Evolutionary conservation across 371 early-diverging fungal species (phyloP).

Genomic region (Coemansia sp.): DNA sequence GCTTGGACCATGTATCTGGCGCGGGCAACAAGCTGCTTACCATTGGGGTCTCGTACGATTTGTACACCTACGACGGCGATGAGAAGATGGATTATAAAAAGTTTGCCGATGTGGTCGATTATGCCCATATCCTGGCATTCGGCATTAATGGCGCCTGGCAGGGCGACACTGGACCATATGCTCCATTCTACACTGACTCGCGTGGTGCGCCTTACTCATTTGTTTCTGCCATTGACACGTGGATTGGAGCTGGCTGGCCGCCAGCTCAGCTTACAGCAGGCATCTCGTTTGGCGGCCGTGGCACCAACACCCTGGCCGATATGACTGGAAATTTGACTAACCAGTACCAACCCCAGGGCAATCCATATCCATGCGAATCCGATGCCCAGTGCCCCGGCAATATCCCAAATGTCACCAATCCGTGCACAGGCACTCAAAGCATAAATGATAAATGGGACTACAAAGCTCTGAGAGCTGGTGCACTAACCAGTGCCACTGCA

Average conservation of each 20-base stretch:
- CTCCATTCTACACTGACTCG: slow-evolving; percentile 55
- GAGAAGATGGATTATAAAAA: slow-evolving; percentile 56
- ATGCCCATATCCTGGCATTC: slow-evolving; percentile 64
- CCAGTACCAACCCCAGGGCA: not conserved
- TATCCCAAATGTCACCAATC: slow-evolving; percentile 4
- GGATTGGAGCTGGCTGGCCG: slow-evolving; percentile 10
- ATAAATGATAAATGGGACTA: not conserved
- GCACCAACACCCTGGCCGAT: not conserved
- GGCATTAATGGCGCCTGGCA: slow-evolving; percentile 66
- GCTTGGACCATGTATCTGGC: not conserved
- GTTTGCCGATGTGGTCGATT: slow-evolving; percentile 65
- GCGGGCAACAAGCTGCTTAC: slow-evolving; percentile 61
- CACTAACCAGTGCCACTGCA: not conserved
- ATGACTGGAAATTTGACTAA: not conserved
- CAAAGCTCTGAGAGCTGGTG: not conserved
- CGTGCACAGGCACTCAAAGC: slow-evolving; percentile 3
- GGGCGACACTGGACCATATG: slow-evolving; percentile 62
- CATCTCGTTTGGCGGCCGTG: not conserved
- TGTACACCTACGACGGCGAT: slow-evolving; percentile 55
- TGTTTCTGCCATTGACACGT: slow-evolving; percentile 25
- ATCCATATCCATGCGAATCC: not conserved
- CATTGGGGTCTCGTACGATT: slow-evolving; percentile 65
- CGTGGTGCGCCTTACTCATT: slow-evolving; percentile 52
- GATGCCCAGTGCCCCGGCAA: not conserved
- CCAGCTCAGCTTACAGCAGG: not conserved